Percentiles rank a stretch among this genome's conserved stretches.
Conservation (phyloP, 2,329 filamentous ascomycete genomes). For the Microdochium bolleyi region DNA sequence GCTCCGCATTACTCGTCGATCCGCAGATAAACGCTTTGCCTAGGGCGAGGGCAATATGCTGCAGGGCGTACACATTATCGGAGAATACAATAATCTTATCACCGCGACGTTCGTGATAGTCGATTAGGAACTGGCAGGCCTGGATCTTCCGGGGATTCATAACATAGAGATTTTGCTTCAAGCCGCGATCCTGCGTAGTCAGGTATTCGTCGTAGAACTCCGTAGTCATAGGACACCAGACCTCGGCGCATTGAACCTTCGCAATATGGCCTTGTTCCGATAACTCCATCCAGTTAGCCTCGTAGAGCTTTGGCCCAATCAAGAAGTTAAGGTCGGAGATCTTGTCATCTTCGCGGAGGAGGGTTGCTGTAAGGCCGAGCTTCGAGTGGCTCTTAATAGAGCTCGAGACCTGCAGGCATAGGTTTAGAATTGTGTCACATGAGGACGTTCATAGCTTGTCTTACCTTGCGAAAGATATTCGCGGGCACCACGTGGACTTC, state of each 20-base stretch:
- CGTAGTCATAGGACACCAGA: slow-evolving; percentile 98
- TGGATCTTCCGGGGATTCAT: slow-evolving; percentile 99
- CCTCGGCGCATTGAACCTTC: slow-evolving; percentile 93
- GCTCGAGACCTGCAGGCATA: too few species aligned
- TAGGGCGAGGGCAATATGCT: slow-evolving; percentile 76
- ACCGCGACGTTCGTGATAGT: slow-evolving; percentile 88
- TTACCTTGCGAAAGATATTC: slow-evolving; percentile 90
- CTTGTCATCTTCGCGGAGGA: slow-evolving; percentile 95
- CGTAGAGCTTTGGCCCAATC: slow-evolving; percentile 94
- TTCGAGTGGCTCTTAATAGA: slow-evolving; percentile 94
- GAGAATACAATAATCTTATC: slow-evolving; percentile 99
- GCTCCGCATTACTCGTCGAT: slow-evolving; percentile 63
- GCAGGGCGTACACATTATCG: slow-evolving; percentile 89
- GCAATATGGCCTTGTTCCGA: slow-evolving; percentile 96
- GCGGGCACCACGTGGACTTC: slow-evolving; percentile 98
- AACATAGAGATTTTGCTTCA: slow-evolving; percentile 60
- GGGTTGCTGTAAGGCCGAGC: slow-evolving; percentile 84
- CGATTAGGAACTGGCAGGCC: slow-evolving; percentile 94
- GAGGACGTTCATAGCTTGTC: too few species aligned
- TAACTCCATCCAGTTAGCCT: slow-evolving; percentile 99
- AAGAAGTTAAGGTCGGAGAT: slow-evolving; percentile 96
- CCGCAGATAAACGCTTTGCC: slow-evolving; percentile 88
- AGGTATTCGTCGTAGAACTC: slow-evolving; percentile 97
- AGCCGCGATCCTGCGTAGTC: slow-evolving; percentile 25
- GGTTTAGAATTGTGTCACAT: too few species aligned